Base-by-base conservation (phyloP, 2,329 filamentous ascomycete species). In the Claviceps pazoutovae region DNA sequence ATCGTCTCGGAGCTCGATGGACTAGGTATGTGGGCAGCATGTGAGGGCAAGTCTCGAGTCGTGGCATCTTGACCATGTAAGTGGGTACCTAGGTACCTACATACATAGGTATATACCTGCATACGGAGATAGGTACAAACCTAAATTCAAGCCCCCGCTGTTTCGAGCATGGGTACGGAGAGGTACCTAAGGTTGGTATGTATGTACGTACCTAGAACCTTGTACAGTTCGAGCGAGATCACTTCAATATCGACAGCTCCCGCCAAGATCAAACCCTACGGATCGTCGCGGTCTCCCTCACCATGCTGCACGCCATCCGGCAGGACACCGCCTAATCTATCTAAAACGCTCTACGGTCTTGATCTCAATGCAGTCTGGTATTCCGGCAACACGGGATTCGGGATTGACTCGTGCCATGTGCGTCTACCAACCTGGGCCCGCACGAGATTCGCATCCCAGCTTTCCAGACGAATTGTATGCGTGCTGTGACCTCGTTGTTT, bases 21-120 rank as follows among this genome's bases (percentile, higher is more conserved):
- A 57, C 54, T n/a, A 19, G 19, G 19, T 19, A 19, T 19, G 45
- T 7, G 54, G 50, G n/a, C 36, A 39, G 21, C 56, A 55, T 5
- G 55, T 48, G 26, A 56, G 46, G 16, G 57, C 55, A 36, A 30
- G 52, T 50, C 42, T 57, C 54, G 8, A 8, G 52, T 49, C 19
- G 56, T 54, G 11, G 53, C 2, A 4, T 50, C 23, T 44, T 42
- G 17, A 4, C 26, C 26, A 8, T 30, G 26, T 30, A 30, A 30
- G 26, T 30, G 9, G 0, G 1, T 30, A 30, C 26, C 26, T 30
- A 23, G 23, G 23, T 23, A 23, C 23, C 5, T 23, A 23, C 23
- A 3, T 3, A 21, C 3, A 3, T 21, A 21, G 19, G 21, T 21
- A 21, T 4, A 21, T 21, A 21, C 23, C 23, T 23, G 6, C 23